Percentiles rank a stretch among this genome's conserved stretches.
Conservation (phyloP, 345 rosid species). For the Brassica napus region Da-Ae NC_063436.1:24012501-24013000, state of each 20-base stretch:
- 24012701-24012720: slow-evolving; percentile 7
- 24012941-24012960: too few relatives aligned
- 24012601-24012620: background rate
- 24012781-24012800: background rate
- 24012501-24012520: slow-evolving; percentile 15
- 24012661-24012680: background rate
- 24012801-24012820: background rate
- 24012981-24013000: background rate
- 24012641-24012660: background rate
- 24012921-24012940: background rate
- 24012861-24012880: background rate
- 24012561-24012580: background rate
- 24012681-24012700: background rate
- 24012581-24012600: background rate
- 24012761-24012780: background rate
- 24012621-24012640: background rate
- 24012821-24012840: background rate
- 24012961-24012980: background rate
- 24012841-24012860: background rate
- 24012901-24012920: too few relatives aligned
- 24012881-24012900: background rate
- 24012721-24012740: background rate
- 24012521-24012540: background rate
- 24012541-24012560: slow-evolving; percentile 8
- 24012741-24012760: background rate